Base-by-base conservation (phyloP, 2,329 filamentous ascomycete species). In the Claviceps quebecensis region DNA sequence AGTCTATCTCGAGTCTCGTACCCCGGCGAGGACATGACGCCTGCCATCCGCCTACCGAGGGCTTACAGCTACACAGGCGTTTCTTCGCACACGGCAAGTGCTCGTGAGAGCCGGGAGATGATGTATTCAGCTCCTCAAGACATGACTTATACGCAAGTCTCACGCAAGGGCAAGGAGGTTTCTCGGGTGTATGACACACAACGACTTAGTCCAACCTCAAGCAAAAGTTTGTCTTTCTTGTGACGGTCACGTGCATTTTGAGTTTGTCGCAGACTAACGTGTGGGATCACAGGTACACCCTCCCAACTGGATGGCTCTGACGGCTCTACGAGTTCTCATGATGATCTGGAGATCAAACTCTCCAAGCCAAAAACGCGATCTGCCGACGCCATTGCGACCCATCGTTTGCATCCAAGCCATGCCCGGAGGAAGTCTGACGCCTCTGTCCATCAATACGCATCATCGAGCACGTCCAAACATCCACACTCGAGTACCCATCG, bases 1-100 rank as follows among this genome's bases (percentile, higher is more conserved):
- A 66, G 69, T 41, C 62, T 75, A 9, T 72, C 74, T 0, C 65
- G 69, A 54, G 69, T 73, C 38, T 71, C 72, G 5, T 76, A 73
- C 53, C 71, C 73, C 4, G 62, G 67, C 11, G 63, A 65, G 43
- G 66, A 71, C 51, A 63, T 64, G 37, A 69, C 57, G 38, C 71
- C 72, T 16, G 57, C 68, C 44, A 63, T 67, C 6, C 63, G 65
- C 16, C 54, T 72, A 47, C 70, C 71, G 8, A 66, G 67, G 44
- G 65, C 68, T 22, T 70, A 73, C 59, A 74, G 70, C 58, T 72
- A 69, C 58, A 66, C 59, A 56, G 68, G 67, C 55, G 61, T 69
- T 29, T 65, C 69, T 0, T 59, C 63, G 2, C 66, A 54, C 41
- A 16, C 47, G 1, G 43, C 47, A 14, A 50, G 63, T 60, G 57